These are phyloP conservation scores for Golubevia sp. DNA, from an alignment of 1,284 basidiomycete species.

Conservation along the genomic window DNA sequence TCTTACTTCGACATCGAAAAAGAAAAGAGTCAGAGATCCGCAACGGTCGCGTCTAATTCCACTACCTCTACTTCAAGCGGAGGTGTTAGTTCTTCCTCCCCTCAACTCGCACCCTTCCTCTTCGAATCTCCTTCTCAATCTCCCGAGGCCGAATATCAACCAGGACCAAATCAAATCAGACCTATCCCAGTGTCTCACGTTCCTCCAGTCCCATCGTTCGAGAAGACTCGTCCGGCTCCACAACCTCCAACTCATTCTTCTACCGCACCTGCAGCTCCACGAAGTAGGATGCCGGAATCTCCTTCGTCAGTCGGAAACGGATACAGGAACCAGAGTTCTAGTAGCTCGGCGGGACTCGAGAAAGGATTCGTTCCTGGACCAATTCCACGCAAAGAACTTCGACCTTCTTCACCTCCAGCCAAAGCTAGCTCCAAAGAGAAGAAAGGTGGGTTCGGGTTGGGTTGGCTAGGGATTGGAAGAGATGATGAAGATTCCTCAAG, in stretches of 20 bases:
- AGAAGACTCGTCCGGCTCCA: conserved; percentile 24
- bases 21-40: background rate
- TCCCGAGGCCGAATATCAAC: conserved; percentile 6
- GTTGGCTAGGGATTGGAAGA: conserved; percentile 56
- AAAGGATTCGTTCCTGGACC: background rate
- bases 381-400: conserved; percentile 5
- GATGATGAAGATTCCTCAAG: conserved; percentile 31
- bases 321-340: conserved; percentile 6
- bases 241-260: background rate
- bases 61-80: too few relatives aligned
- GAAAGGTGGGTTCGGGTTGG: conserved; percentile 48
- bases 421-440: conserved; percentile 28
- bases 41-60: too few relatives aligned
- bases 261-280: conserved; percentile 4
- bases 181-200: conserved; percentile 31
- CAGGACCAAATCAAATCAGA: conserved; percentile 17
- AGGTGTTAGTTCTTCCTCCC: background rate
- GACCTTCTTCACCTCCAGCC: conserved; percentile 3
- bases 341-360: background rate
- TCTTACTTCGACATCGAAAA: conserved; percentile 17
- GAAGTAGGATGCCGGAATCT: conserved; percentile 6
- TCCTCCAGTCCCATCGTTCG: conserved; percentile 34
- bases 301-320: conserved; percentile 11
- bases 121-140: conserved; percentile 12
- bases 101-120: background rate